A percentile compares a stretch with the other conserved stretches of the same genome.
Evolutionary conservation across 495 filamentous ascomycete genomes (phyloP).

Genomic region (Margaritispora aquatica): DNA sequence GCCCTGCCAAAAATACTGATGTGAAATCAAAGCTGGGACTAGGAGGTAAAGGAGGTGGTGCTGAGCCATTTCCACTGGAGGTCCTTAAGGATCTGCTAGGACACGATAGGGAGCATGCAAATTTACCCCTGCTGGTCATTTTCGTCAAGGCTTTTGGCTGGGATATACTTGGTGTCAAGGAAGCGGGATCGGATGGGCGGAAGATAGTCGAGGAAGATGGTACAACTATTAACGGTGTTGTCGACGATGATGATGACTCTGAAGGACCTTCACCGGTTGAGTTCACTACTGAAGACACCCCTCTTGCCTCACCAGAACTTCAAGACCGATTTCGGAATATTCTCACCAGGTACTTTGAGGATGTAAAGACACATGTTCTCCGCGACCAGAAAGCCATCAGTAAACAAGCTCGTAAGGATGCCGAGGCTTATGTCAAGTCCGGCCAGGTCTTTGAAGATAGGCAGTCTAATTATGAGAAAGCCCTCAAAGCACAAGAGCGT

Average conservation of each 20-base stretch:
- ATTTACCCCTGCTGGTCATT: slow-evolving; percentile 82
- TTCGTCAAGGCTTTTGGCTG: slow-evolving; percentile 96
- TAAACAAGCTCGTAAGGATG: slow-evolving; percentile 83
- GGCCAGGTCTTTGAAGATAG: slow-evolving; percentile 98
- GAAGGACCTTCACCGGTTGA: slow-evolving; percentile 37
- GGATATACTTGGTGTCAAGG: slow-evolving; percentile 83
- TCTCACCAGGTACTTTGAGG: slow-evolving; percentile 84
- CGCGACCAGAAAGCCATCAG: slow-evolving; percentile 83
- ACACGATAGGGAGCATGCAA: slow-evolving; percentile 86
- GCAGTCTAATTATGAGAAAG: slow-evolving; percentile 91
- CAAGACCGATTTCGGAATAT: slow-evolving; percentile 86
- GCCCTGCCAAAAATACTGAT: slow-evolving; percentile 47
- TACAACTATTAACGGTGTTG: slow-evolving; percentile 41
- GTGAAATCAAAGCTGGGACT: slow-evolving; percentile 41
- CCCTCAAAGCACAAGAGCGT: slow-evolving; percentile 84
- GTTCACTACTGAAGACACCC: slow-evolving; percentile 49
- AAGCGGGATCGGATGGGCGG: slow-evolving; percentile 61
- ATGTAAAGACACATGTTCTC: slow-evolving; percentile 82
- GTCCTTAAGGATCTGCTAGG: slow-evolving; percentile 94
- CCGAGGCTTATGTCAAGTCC: slow-evolving; percentile 97
- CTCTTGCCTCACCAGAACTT: slow-evolving; percentile 67
- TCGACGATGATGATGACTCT: slow-evolving; percentile 41
- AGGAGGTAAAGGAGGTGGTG: slow-evolving; percentile 44
- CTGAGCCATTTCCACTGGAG: slow-evolving; percentile 90
- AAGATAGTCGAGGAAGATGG: slow-evolving; percentile 86